Evolutionary conservation across 192 early-diverging fungal species (phyloP), one percentile per base, ranked within the genome.

Genomic region (Coemansia sp.): DNA sequence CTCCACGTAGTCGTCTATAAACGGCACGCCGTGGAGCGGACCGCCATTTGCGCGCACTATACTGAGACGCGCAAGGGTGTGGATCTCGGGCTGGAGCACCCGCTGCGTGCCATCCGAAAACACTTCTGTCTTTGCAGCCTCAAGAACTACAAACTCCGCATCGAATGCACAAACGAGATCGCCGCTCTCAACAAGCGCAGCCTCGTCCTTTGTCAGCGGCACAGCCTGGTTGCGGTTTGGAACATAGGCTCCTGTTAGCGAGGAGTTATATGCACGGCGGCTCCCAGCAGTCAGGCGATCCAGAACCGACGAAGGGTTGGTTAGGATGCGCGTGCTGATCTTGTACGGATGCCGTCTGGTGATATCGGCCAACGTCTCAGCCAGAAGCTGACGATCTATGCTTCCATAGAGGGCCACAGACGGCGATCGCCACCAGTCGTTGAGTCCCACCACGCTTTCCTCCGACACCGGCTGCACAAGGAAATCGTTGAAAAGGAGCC

Each of bases 401-500:
- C 61, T 65, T 1, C 67, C 71, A 40, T 82, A 82, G 2, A 82
- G 40, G 16, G 79, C 79, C 16, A 82, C 19, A 5, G 71, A 67
- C 8, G 79, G 79, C 18, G 54, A 41, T 3, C 79, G 69, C 79
- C 79, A 82, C 68, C 70, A 72, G 69, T 82, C 79, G 56, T 57
- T 37, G 38, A 77, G 54, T 1, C 61, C 57, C 0, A 68, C 47
- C 0, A 77, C 79, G 37, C 62, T 44, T 5, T 66, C 74, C 49
- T 68, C 74, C 0, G 68, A 15, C 3, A 93, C 86, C 6, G 85
- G 85, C 59, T 92, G 91, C 1, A 98, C 97, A 45, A 93, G 81
- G 72, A 99, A 99, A 79, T 98, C 96, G 73, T 99, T 99, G 74
- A 99, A 96, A 11, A 97, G 72, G 66, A 91, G 86, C 97, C 97